A percentile compares a stretch with the other conserved stretches of the same genome.
phyloP scores from a whole-genome alignment of 176 grass and related monocot species.

The Themeda triandra region DNA sequence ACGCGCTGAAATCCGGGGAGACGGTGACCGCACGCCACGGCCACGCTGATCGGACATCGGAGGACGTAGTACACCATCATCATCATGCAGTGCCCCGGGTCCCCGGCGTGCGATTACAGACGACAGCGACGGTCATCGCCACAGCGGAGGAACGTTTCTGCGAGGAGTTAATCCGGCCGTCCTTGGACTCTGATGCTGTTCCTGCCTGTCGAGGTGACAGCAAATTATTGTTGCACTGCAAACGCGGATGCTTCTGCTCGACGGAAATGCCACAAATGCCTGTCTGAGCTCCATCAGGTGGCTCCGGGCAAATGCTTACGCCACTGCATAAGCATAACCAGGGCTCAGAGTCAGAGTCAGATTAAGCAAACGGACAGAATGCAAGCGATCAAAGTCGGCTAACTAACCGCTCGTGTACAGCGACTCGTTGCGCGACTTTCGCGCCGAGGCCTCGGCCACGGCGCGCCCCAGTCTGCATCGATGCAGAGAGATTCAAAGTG shows the following conservation, averaged over 20 bases:
- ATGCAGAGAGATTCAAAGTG: neutral
- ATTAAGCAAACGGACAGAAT: neutral
- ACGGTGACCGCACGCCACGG: constrained; percentile 9
- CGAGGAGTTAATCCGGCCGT: neutral
- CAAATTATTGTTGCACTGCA: neutral
- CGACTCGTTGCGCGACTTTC: too few relatives aligned
- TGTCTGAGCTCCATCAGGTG: neutral
- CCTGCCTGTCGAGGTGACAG: neutral
- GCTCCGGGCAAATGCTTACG: neutral
- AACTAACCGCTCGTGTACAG: neutral
- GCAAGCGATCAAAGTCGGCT: neutral
- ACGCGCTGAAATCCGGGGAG: neutral
- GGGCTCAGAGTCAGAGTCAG: too few relatives aligned
- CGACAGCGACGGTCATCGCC: neutral
- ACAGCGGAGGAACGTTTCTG: too few relatives aligned
- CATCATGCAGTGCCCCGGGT: too few relatives aligned
- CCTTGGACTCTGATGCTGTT: neutral
- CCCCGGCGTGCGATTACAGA: neutral
- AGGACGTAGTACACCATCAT: too few relatives aligned
- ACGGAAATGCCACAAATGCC: neutral
- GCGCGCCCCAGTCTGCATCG: neutral
- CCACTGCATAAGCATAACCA: neutral
- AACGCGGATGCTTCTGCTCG: neutral
- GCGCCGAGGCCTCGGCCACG: too few relatives aligned
- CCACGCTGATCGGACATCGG: neutral